phyloP scores from a whole-genome alignment of 495 filamentous ascomycete species.

The Podospora anserina region DNA sequence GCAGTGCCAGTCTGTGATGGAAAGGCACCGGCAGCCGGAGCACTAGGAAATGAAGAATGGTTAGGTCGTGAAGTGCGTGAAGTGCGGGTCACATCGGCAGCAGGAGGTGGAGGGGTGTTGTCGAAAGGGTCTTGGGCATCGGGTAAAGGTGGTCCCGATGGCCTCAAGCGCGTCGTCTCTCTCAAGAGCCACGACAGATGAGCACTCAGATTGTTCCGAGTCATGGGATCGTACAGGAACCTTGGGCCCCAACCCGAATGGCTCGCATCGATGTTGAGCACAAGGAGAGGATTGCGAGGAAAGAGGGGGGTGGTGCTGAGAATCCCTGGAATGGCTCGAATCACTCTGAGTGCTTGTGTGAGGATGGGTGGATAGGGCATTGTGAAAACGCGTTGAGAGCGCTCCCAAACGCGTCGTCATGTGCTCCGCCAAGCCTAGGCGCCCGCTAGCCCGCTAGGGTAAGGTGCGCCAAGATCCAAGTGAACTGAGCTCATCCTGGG shows the following conservation, averaged over 20 bases:
- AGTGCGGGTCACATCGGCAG: not conserved
- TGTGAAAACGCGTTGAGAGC: constrained; percentile 18
- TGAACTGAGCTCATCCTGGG: not conserved
- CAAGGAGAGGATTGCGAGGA: not conserved
- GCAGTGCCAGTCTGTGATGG: not conserved
- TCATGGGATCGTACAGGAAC: constrained; percentile 53
- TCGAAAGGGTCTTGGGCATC: constrained; percentile 24
- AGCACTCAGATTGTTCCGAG: constrained; percentile 46
- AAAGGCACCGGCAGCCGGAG: not conserved
- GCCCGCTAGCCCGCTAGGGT: not conserved
- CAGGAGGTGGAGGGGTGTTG: constrained; percentile 14
- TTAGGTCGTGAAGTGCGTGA: not conserved
- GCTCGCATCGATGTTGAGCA: constrained; percentile 25
- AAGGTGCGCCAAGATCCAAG: not conserved
- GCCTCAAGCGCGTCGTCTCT: constrained; percentile 35
- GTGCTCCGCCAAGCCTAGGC: constrained; percentile 11
- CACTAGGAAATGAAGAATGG: not conserved
- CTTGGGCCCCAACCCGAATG: constrained; percentile 32
- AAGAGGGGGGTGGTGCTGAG: not conserved
- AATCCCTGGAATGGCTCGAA: constrained; percentile 2
- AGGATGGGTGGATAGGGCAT: constrained; percentile 14
- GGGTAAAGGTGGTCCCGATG: constrained; percentile 33
- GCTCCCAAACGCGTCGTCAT: constrained; percentile 27
- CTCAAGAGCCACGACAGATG: constrained; percentile 28
- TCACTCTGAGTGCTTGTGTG: constrained; percentile 18